A percentile compares a stretch with the other conserved stretches of the same genome.
These are phyloP conservation scores for Kwoniella europaea DNA, from an alignment of 768 basidiomycete species.

Conservation along the genomic window DNA sequence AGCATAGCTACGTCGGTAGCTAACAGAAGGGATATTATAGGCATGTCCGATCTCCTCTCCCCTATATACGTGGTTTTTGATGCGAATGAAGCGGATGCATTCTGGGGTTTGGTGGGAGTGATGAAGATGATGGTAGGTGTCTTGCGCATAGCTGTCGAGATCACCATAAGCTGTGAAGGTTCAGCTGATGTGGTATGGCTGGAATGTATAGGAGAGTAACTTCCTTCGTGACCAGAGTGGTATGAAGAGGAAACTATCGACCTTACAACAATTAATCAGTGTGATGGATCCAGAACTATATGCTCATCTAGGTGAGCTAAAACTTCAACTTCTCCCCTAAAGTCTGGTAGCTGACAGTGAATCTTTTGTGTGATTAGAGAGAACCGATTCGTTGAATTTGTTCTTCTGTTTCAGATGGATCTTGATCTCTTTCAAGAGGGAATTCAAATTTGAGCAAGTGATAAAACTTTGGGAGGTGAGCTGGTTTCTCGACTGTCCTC, in stretches of 20 bases:
- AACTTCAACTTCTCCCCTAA: not conserved
- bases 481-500: conserved; percentile 16
- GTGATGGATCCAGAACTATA: conserved; percentile 97
- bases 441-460: conserved; percentile 91
- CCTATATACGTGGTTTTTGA: conserved; percentile 91
- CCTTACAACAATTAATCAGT: conserved; percentile 84
- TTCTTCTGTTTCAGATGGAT: conserved; percentile 97
- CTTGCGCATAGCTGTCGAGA: not conserved
- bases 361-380: conserved; percentile 64
- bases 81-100: conserved; percentile 85
- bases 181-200: conserved; percentile 1
- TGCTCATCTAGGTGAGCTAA: conserved; percentile 74
- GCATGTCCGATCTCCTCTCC: conserved; percentile 95
- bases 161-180: not conserved
- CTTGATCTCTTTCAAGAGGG: conserved; percentile 88
- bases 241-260: conserved; percentile 91
- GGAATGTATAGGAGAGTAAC: conserved; percentile 74
- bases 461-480: conserved; percentile 82
- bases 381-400: conserved; percentile 83
- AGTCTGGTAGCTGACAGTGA: not conserved
- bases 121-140: conserved; percentile 89
- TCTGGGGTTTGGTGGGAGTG: conserved; percentile 93
- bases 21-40: conserved; percentile 1
- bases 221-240: conserved; percentile 96
- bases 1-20: too few relatives aligned